Percentiles rank a stretch among this genome's conserved stretches.
Conservation (phyloP, 176 grass and related monocot species). For the Cocos nucifera region DNA sequence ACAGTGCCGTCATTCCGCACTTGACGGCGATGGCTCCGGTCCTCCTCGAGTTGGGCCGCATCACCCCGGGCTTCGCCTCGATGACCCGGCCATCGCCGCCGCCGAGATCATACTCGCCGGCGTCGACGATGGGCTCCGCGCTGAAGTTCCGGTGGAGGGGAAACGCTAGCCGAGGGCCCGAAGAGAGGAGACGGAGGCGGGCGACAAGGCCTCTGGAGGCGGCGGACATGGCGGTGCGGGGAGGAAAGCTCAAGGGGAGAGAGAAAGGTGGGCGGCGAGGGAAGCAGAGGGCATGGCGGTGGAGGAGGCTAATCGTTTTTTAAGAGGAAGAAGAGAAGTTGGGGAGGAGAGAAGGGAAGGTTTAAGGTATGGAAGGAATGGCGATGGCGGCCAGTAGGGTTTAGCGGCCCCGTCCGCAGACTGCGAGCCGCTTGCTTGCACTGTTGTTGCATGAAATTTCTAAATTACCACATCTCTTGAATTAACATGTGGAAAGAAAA, state of each 20-base stretch:
- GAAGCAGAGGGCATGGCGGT: constrained; percentile 11
- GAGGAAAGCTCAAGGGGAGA: neutral
- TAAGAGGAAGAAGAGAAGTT: too few species aligned
- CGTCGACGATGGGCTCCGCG: constrained; percentile 39
- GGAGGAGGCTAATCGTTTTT: neutral
- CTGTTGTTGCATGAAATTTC: too few species aligned
- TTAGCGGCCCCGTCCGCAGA: too few species aligned
- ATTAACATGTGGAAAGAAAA: too few species aligned
- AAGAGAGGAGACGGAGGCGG: constrained; percentile 37
- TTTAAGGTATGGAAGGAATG: too few species aligned
- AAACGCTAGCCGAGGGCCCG: neutral
- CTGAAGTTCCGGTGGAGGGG: constrained; percentile 34
- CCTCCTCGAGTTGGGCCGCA: constrained; percentile 51
- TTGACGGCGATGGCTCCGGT: constrained; percentile 86
- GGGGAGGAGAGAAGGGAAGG: too few species aligned
- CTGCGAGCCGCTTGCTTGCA: too few species aligned
- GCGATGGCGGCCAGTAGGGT: too few species aligned
- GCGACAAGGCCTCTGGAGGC: constrained; percentile 75
- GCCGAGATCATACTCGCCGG: constrained; percentile 2
- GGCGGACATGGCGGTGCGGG: constrained; percentile 40
- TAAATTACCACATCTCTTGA: too few species aligned
- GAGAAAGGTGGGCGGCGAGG: neutral
- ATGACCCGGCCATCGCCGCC: constrained; percentile 43
- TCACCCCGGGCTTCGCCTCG: constrained; percentile 43
- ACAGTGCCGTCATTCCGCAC: constrained; percentile 90